Evolutionary conservation across 352 stramenopile species (phyloP).

Genomic region (Phytophthora constricta): DNA sequence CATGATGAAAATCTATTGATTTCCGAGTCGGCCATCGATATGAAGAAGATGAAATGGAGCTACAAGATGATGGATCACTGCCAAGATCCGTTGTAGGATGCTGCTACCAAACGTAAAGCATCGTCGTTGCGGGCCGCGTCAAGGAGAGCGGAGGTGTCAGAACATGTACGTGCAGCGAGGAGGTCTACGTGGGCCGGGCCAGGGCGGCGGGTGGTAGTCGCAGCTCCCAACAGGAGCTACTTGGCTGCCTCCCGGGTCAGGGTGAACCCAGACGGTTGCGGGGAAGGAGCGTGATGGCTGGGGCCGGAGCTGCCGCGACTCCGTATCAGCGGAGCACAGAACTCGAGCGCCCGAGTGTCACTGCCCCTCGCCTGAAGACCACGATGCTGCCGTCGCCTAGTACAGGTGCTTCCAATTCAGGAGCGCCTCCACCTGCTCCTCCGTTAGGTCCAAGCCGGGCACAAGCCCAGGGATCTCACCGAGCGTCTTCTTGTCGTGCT

Average conservation of each 20-base stretch:
- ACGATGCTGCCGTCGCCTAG: conserved; percentile 22
- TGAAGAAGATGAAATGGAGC: conserved; percentile 25
- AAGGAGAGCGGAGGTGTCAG: conserved; percentile 22
- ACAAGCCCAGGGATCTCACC: conserved; percentile 67
- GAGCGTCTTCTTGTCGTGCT: conserved; percentile 71
- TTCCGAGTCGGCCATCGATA: conserved; percentile 21
- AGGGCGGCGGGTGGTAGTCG: conserved; percentile 8
- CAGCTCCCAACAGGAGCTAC: conserved; percentile 16
- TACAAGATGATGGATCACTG: conserved; percentile 47
- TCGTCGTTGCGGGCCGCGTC: conserved; percentile 45
- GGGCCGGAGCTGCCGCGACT: no score
- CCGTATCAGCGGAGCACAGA: neutral
- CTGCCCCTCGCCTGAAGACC: conserved; percentile 14
- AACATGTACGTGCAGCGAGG: conserved; percentile 31
- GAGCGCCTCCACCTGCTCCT: conserved; percentile 71
- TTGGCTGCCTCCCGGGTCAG: conserved; percentile 21
- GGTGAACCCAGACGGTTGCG: conserved; percentile 15
- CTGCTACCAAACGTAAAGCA: conserved; percentile 55
- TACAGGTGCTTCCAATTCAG: conserved; percentile 88
- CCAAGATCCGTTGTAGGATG: conserved; percentile 53
- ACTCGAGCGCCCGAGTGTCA: neutral
- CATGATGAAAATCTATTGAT: conserved; percentile 37
- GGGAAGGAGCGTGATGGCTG: conserved; percentile 7
- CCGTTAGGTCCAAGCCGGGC: conserved; percentile 54
- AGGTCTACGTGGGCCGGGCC: conserved; percentile 27